Percentiles rank a stretch among this genome's conserved stretches.
Conservation (phyloP, 805 yeast genomes). For the Barnettozyma wickerhamii region DNA sequence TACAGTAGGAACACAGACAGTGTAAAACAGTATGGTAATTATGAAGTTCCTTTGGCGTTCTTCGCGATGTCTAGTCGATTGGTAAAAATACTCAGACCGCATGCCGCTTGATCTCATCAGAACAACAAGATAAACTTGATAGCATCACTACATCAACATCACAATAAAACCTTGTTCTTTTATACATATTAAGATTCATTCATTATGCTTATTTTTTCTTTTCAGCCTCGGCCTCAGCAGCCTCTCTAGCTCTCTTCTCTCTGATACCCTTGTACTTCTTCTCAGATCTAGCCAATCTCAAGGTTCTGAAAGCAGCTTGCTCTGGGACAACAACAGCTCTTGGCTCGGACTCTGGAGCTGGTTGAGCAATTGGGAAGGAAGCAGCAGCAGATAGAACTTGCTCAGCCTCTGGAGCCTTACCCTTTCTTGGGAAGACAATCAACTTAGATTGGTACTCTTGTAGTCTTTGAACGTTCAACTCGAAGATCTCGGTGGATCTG, state of each 20-base stretch:
- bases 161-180: slow-evolving; percentile 15
- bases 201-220: slow-evolving; percentile 74
- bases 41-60: too few species aligned
- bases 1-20: too few species aligned
- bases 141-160: neutral
- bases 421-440: slow-evolving; percentile 93
- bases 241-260: slow-evolving; percentile 95
- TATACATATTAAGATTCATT: slow-evolving; percentile 20
- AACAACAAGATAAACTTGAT: neutral
- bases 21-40: too few species aligned
- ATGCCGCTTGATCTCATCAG: too few species aligned
- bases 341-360: slow-evolving; percentile 66
- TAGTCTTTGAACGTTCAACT: slow-evolving; percentile 93
- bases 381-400: slow-evolving; percentile 74
- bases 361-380: slow-evolving; percentile 89
- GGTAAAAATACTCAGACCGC: too few species aligned
- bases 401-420: slow-evolving; percentile 72
- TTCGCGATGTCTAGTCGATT: too few species aligned
- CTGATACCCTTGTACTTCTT: slow-evolving; percentile 93
- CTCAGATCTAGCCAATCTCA: slow-evolving; percentile 92
- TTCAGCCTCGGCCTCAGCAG: slow-evolving; percentile 99
- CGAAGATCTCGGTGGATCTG: slow-evolving; percentile 94
- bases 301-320: slow-evolving; percentile 85
- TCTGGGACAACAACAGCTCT: slow-evolving; percentile 76
- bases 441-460: slow-evolving; percentile 94